Evolutionary conservation across 2,329 filamentous ascomycete species (phyloP).

Genomic region (Colletotrichum zoysiae): DNA sequence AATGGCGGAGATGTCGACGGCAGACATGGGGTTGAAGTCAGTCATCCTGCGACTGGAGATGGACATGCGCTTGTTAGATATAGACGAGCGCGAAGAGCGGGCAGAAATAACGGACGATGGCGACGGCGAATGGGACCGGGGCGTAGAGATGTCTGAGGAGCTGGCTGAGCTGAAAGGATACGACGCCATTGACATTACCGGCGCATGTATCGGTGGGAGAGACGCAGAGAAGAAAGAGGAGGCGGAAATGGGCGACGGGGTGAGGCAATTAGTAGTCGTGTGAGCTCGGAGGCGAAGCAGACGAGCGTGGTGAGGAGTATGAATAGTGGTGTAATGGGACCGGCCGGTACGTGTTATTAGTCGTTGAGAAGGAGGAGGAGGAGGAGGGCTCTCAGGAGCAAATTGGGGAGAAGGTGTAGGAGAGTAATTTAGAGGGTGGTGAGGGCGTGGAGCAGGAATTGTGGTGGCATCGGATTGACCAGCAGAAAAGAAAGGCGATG

Average conservation of each 20-base stretch:
- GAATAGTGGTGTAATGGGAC: slow-evolving; percentile 38
- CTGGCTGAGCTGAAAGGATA: slow-evolving; percentile 60
- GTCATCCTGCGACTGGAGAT: slow-evolving; percentile 64
- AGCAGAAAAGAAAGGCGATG: slow-evolving; percentile 35
- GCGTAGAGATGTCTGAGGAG: slow-evolving; percentile 66
- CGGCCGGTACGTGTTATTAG: slow-evolving; percentile 30
- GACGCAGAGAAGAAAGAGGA: slow-evolving; percentile 42
- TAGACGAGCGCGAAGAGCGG: slow-evolving; percentile 63
- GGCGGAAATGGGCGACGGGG: slow-evolving; percentile 38
- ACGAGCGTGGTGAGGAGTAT: slow-evolving; percentile 21
- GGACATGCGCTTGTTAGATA: slow-evolving; percentile 65
- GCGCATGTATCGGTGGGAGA: slow-evolving; percentile 40
- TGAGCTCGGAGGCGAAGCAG: slow-evolving; percentile 36
- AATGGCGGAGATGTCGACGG: slow-evolving; percentile 68
- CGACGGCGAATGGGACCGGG: slow-evolving; percentile 66
- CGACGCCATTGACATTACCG: slow-evolving; percentile 44
- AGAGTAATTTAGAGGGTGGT: slow-evolving; percentile 40
- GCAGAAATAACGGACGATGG: slow-evolving; percentile 60
- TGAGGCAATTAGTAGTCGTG: slow-evolving; percentile 41
- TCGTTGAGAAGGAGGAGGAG: slow-evolving; percentile 25
- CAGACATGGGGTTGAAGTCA: slow-evolving; percentile 67
- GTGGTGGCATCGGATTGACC: slow-evolving; percentile 39
- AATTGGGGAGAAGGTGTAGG: slow-evolving; percentile 36
- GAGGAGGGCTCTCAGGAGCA: slow-evolving; percentile 6
- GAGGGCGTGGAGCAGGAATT: slow-evolving; percentile 38